Percentiles rank a stretch among this genome's conserved stretches.
phyloP scores from a whole-genome alignment of 805 yeast species.

The Candida hispaniensis region DNA sequence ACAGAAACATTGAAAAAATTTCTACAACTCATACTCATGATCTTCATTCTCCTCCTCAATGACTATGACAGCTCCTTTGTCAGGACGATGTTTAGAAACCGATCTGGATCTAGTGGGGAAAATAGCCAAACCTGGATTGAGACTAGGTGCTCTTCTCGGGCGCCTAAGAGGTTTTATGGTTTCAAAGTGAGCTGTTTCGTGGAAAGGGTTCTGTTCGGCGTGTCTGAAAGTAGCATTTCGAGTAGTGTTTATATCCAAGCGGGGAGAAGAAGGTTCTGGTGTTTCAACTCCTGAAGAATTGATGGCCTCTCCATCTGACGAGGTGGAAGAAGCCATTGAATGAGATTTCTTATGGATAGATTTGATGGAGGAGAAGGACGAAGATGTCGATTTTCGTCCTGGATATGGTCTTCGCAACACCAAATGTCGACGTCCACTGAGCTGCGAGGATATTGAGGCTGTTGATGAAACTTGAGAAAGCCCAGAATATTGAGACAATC shows the following conservation, averaged over 20 bases:
- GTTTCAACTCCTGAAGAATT: conserved; percentile 4
- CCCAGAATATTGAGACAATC: conserved; percentile 43
- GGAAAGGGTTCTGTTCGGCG: no score
- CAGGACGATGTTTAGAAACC: conserved; percentile 3
- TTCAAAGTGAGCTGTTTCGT: conserved; percentile 22
- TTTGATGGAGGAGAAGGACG: conserved; percentile 24
- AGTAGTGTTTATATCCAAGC: no score
- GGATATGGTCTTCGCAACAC: conserved; percentile 17
- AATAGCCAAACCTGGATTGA: conserved; percentile 6
- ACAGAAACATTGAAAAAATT: no score
- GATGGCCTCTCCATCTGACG: conserved; percentile 17
- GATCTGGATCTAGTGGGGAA: conserved; percentile 8
- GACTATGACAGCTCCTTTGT: conserved; percentile 13
- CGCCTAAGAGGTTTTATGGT: conserved; percentile 17
- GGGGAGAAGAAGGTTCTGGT: conserved; percentile 1
- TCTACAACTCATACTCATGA: no score
- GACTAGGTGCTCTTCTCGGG: conserved; percentile 4
- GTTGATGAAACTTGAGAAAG: conserved; percentile 25
- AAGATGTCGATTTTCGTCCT: conserved; percentile 23
- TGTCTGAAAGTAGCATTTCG: no score
- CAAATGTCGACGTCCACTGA: conserved; percentile 6
- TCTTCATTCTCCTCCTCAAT: conserved; percentile 15
- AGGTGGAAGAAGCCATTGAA: conserved; percentile 23
- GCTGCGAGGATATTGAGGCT: conserved; percentile 20
- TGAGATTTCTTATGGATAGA: conserved; percentile 19